A percentile compares a stretch with the other conserved stretches of the same genome.
These are phyloP conservation scores for Colletotrichum gloeosporioides DNA, from an alignment of 2,329 filamentous ascomycete genomes.

Conservation along the genomic window DNA sequence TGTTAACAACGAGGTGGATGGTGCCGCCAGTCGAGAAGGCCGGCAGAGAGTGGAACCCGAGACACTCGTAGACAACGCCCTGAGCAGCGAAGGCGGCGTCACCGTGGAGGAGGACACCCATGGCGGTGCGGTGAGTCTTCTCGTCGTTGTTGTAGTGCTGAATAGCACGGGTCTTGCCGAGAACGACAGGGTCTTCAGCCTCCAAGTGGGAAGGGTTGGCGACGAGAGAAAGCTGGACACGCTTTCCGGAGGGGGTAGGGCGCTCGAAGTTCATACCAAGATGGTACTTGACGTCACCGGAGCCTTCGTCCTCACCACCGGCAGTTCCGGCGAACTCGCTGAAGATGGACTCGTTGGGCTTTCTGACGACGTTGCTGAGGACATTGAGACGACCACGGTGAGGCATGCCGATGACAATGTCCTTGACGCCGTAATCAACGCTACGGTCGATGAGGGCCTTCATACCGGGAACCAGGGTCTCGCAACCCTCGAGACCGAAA, in stretches of 20 bases:
- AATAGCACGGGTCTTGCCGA: constrained; percentile 96
- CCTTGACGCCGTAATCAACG: constrained; percentile 97
- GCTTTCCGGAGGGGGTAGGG: constrained; percentile 96
- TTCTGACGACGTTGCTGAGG: constrained; percentile 96
- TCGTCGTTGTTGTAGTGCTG: constrained; percentile 99
- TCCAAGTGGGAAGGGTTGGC: constrained; percentile 98
- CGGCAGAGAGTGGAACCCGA: constrained; percentile 95
- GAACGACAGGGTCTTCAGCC: constrained; percentile 95
- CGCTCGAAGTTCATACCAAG: constrained; percentile 99
- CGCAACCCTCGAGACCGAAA: constrained; percentile 96
- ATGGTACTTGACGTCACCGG: constrained; percentile 99
- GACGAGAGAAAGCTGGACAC: constrained; percentile 97
- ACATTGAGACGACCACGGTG: constrained; percentile 98
- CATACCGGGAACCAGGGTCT: constrained; percentile 97
- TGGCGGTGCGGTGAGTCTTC: constrained; percentile 84
- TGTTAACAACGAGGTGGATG: constrained; percentile 97
- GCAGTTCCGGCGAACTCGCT: constrained; percentile 92
- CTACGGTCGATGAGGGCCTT: constrained; percentile 98
- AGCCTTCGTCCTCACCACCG: constrained; percentile 91
- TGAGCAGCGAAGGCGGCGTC: constrained; percentile 97
- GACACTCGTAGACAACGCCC: constrained; percentile 97
- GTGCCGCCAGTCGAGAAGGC: constrained; percentile 97
- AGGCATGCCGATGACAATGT: constrained; percentile 99
- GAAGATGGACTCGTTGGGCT: constrained; percentile 99
- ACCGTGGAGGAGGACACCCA: constrained; percentile 95